Percentiles rank a stretch among this genome's conserved stretches.
phyloP scores from a whole-genome alignment of 2,329 filamentous ascomycete species.

The Bipolaris zeicola region DNA sequence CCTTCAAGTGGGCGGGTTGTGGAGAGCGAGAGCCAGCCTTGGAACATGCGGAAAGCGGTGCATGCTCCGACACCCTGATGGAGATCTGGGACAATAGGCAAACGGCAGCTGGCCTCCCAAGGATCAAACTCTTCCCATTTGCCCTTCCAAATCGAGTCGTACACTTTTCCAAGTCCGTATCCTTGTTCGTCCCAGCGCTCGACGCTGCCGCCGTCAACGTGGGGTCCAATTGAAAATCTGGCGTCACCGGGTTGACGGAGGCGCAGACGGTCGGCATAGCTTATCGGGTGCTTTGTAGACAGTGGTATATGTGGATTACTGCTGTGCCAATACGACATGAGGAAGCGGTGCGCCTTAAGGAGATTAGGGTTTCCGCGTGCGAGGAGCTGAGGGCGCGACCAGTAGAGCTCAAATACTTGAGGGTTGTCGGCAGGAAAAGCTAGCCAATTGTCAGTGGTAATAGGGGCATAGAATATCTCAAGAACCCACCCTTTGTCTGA shows the following conservation, averaged over 20 bases:
- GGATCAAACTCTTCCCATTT: slow-evolving; percentile 82
- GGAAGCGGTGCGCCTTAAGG: slow-evolving; percentile 54
- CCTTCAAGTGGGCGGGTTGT: slow-evolving; percentile 74
- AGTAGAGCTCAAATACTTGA: slow-evolving; percentile 59
- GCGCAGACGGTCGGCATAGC: slow-evolving; percentile 56
- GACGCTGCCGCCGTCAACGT: slow-evolving; percentile 58
- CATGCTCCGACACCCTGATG: slow-evolving; percentile 84
- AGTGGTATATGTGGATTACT: slow-evolving; percentile 51
- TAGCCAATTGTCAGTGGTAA: slow-evolving; percentile 22
- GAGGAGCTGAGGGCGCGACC: slow-evolving; percentile 54
- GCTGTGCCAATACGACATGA: slow-evolving; percentile 58
- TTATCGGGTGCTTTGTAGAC: slow-evolving; percentile 54
- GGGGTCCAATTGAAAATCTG: slow-evolving; percentile 63
- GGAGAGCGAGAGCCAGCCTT: slow-evolving; percentile 87
- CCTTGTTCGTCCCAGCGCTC: slow-evolving; percentile 64
- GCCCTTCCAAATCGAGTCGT: slow-evolving; percentile 73
- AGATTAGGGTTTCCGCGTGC: slow-evolving; percentile 55
- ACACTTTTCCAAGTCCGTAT: slow-evolving; percentile 68
- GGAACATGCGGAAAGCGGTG: slow-evolving; percentile 84
- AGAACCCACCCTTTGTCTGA: slow-evolving; percentile 47
- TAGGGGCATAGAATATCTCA: neutral
- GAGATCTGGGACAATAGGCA: slow-evolving; percentile 72
- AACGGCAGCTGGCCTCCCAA: slow-evolving; percentile 75
- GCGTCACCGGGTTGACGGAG: slow-evolving; percentile 62
- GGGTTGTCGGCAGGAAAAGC: slow-evolving; percentile 56